These are phyloP conservation scores for Naematelia encephala DNA, from an alignment of 768 basidiomycete species.

Conservation along the genomic window DNA sequence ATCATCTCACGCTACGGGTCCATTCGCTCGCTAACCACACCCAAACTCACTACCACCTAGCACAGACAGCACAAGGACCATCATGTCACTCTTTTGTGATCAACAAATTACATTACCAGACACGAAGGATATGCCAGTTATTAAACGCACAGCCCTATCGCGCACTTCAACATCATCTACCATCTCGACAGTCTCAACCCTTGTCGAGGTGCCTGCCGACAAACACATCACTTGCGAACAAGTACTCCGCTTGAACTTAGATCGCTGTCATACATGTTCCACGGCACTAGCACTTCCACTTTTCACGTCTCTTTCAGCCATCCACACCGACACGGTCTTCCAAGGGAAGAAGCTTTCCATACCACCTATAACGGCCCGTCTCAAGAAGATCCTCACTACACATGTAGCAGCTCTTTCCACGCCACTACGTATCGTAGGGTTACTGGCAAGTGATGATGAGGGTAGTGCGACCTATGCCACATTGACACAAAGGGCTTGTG, in stretches of 20 bases:
- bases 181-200: neutral
- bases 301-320: neutral
- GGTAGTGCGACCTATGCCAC: slow-evolving; percentile 22
- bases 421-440: slow-evolving; percentile 18
- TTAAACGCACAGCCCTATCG: neutral
- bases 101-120: too few species aligned
- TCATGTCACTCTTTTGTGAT: too few species aligned
- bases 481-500: slow-evolving; percentile 6
- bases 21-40: too few species aligned
- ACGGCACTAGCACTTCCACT: neutral
- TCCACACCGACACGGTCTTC: neutral
- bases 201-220: neutral
- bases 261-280: neutral
- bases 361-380: neutral
- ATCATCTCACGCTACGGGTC: too few species aligned
- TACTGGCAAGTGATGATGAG: slow-evolving; percentile 18
- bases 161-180: neutral
- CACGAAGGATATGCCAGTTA: too few species aligned
- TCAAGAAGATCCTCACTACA: slow-evolving; percentile 7
- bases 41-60: too few species aligned
- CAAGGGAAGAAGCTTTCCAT: neutral
- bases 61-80: too few species aligned
- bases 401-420: neutral
- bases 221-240: neutral
- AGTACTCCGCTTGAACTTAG: neutral